phyloP scores from a whole-genome alignment of 2,329 filamentous ascomycete genomes.

The Colletotrichum spaethianum region DNA sequence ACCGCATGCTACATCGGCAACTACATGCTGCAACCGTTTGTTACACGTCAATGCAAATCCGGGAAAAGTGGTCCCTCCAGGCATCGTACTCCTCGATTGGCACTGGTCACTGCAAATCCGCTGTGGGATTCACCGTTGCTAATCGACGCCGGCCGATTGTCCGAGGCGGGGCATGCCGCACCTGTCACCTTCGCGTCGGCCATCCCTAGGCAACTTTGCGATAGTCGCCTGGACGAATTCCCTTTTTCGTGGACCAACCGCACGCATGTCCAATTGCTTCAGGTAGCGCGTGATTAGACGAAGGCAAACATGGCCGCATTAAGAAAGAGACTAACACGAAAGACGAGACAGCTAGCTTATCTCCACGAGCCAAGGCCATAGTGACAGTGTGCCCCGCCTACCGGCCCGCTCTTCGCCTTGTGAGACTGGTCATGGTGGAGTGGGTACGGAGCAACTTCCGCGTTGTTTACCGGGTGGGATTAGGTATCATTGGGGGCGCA shows the following conservation, averaged over 20 bases:
- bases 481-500: slow-evolving; percentile 1
- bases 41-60: slow-evolving; percentile 24
- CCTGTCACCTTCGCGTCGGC: not conserved
- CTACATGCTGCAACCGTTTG: slow-evolving; percentile 18
- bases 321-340: not conserved
- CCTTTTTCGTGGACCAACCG: not conserved
- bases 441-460: slow-evolving; percentile 7
- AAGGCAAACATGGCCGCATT: not conserved
- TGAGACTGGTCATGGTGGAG: not conserved
- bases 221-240: not conserved
- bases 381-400: not conserved
- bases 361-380: slow-evolving; percentile 1
- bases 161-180: not conserved
- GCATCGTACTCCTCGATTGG: not conserved
- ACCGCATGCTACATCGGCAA: slow-evolving; percentile 21
- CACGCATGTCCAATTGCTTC: not conserved
- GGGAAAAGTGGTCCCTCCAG: not conserved
- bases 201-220: not conserved
- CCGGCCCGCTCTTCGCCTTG: slow-evolving; percentile 14
- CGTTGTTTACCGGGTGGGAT: not conserved
- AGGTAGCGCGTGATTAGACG: not conserved
- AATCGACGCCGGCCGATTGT: not conserved
- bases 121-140: not conserved
- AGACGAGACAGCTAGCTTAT: not conserved
- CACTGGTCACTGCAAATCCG: not conserved